phyloP scores from a whole-genome alignment of 78 protist genomes.

The Planoprotostelium fungivorum region DNA sequence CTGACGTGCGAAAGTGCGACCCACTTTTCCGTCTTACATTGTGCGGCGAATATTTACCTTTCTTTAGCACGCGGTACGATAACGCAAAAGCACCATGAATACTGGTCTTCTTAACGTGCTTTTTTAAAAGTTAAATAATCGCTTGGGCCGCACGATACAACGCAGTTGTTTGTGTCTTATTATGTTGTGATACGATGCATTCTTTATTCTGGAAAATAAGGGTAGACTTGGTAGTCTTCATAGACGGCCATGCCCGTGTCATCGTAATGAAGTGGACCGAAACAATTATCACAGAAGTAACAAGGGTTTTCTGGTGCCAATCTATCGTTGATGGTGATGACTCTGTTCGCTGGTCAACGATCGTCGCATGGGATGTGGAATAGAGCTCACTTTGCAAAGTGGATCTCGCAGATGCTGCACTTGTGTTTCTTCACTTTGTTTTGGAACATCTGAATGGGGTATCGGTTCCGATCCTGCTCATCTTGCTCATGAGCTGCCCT shows the following conservation, averaged over 20 bases:
- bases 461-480: neutral
- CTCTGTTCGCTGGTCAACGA: slow-evolving; percentile 2
- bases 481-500: slow-evolving; percentile 21
- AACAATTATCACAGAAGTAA: slow-evolving; percentile 56
- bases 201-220: slow-evolving; percentile 51
- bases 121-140: no score
- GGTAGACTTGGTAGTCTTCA: slow-evolving; percentile 28
- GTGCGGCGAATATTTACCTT: no score
- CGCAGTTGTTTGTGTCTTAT: no score
- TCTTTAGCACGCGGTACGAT: no score
- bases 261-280: slow-evolving; percentile 35
- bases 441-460: slow-evolving; percentile 22
- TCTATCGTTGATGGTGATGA: slow-evolving; percentile 29
- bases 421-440: slow-evolving; percentile 19
- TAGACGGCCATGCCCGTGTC: slow-evolving; percentile 31
- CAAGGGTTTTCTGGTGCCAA: slow-evolving; percentile 40
- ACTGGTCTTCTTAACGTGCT: no score
- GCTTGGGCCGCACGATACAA: no score
- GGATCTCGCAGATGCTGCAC: slow-evolving; percentile 54
- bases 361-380: neutral
- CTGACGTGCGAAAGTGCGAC: no score
- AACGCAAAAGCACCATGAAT: no score
- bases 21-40: no score
- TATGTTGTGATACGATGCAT: no score
- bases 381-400: slow-evolving; percentile 46